Conservation (phyloP, 371 early-diverging fungal species). For the Mucor ambiguus region DNA sequence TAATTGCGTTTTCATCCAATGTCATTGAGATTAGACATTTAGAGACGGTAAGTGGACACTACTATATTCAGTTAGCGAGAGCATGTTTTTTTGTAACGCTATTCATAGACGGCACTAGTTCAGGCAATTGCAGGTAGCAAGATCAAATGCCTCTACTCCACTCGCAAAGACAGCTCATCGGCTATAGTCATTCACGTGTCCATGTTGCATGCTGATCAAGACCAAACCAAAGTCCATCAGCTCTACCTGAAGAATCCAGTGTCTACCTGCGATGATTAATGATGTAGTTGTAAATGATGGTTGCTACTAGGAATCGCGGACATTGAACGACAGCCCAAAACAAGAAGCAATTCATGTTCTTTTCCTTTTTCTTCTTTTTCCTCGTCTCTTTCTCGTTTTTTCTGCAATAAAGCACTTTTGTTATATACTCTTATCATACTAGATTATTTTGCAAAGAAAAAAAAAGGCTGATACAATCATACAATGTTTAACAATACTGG, state of each 20-base stretch:
- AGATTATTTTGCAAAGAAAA: not conserved
- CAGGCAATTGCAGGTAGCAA: slow-evolving; percentile 22
- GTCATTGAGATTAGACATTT: slow-evolving; percentile 46
- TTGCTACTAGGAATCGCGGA: not conserved
- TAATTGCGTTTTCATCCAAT: slow-evolving; percentile 33
- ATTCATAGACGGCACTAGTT: slow-evolving; percentile 18
- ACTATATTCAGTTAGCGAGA: not conserved
- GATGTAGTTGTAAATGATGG: not conserved
- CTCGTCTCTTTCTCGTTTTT: not conserved
- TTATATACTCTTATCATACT: not conserved
- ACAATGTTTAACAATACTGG: slow-evolving; percentile 25
- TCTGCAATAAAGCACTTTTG: not conserved
- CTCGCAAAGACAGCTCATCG: not conserved
- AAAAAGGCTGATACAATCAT: not conserved
- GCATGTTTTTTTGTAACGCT: not conserved
- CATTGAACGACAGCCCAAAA: slow-evolving; percentile 9
- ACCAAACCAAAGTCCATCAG: slow-evolving; percentile 19
- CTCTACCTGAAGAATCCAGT: slow-evolving; percentile 11
- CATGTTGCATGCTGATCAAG: slow-evolving; percentile 21
- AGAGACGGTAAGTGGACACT: slow-evolving; percentile 35
- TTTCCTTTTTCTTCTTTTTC: not conserved
- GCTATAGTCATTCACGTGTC: slow-evolving; percentile 18
- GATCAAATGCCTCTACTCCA: slow-evolving; percentile 17
- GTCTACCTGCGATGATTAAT: slow-evolving; percentile 6
- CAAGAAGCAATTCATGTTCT: slow-evolving; percentile 23